Conservation (phyloP, 371 early-diverging fungal species). For the Mucor piriformis region DNA sequence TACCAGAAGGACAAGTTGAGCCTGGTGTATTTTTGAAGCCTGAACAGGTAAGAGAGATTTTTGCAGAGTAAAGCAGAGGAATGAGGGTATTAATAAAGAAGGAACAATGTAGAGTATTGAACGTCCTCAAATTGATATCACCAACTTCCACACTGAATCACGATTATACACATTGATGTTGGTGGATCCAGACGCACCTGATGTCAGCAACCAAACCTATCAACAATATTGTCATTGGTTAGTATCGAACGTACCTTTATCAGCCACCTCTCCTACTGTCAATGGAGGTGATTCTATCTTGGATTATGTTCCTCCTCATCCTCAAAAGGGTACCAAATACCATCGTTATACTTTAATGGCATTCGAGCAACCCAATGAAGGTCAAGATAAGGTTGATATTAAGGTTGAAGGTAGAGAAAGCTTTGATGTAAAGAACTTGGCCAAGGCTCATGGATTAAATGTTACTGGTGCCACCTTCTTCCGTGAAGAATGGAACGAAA, state of each 20-base stretch:
- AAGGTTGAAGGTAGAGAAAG: slow-evolving; percentile 44
- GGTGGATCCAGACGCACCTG: slow-evolving; percentile 77
- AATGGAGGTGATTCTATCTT: slow-evolving; percentile 59
- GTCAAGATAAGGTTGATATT: slow-evolving; percentile 54
- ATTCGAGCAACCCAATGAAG: slow-evolving; percentile 70
- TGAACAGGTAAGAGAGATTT: slow-evolving; percentile 37
- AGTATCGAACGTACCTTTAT: slow-evolving; percentile 66
- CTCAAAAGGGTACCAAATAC: slow-evolving; percentile 76
- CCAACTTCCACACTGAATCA: slow-evolving; percentile 70
- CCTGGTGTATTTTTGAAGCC: slow-evolving; percentile 63
- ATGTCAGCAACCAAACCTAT: slow-evolving; percentile 61
- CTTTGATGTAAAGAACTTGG: slow-evolving; percentile 54
- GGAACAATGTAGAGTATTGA: slow-evolving; percentile 45
- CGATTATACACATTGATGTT: slow-evolving; percentile 74
- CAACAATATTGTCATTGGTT: slow-evolving; percentile 72
- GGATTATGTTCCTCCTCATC: slow-evolving; percentile 81
- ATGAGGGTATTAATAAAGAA: not conserved
- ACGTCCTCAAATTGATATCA: slow-evolving; percentile 61
- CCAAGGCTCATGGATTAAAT: slow-evolving; percentile 46
- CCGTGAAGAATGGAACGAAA: slow-evolving; percentile 76
- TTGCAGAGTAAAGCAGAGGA: slow-evolving; percentile 7
- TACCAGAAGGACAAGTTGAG: slow-evolving; percentile 45
- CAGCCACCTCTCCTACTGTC: slow-evolving; percentile 52
- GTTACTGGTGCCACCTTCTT: slow-evolving; percentile 71
- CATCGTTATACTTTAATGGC: slow-evolving; percentile 78